A percentile compares a stretch with the other conserved stretches of the same genome.
These are phyloP conservation scores for Rhodotorula sp. DNA, from an alignment of 1,284 basidiomycete genomes.

Conservation along the genomic window DNA sequence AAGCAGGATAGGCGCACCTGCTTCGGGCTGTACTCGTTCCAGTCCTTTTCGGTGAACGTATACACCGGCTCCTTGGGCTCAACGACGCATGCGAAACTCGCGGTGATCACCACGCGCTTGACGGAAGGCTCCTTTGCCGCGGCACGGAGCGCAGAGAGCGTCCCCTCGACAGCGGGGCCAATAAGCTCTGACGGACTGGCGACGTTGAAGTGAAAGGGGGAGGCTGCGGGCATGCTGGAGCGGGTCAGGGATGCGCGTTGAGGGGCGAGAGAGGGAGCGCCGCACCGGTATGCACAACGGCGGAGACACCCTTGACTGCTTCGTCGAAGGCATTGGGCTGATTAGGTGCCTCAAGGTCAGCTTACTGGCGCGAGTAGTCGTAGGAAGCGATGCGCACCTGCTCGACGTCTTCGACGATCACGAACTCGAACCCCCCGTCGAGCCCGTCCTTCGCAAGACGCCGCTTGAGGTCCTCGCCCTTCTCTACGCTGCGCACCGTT, in stretches of 20 bases:
- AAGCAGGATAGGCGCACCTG: background rate
- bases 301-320: slow-evolving; percentile 53
- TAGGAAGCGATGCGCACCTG: slow-evolving; percentile 28
- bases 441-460: slow-evolving; percentile 47
- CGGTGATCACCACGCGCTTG: slow-evolving; percentile 55
- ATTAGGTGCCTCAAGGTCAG: too few relatives aligned
- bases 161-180: slow-evolving; percentile 57
- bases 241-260: background rate
- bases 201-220: slow-evolving; percentile 50
- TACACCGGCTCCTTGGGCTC: slow-evolving; percentile 36
- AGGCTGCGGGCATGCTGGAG: slow-evolving; percentile 44
- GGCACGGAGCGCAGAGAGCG: slow-evolving; percentile 52
- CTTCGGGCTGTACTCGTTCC: slow-evolving; percentile 41
- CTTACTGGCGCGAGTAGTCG: too few relatives aligned
- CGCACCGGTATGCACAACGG: slow-evolving; percentile 41
- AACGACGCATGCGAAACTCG: slow-evolving; percentile 50
- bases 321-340: slow-evolving; percentile 52
- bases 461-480: slow-evolving; percentile 53
- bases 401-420: slow-evolving; percentile 52
- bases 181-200: slow-evolving; percentile 51
- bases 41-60: slow-evolving; percentile 45
- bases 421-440: slow-evolving; percentile 44
- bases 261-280: background rate
- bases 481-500: slow-evolving; percentile 52
- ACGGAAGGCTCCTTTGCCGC: slow-evolving; percentile 50